Base-by-base conservation (phyloP, 2,329 filamentous ascomycete genomes). In the Fusarium coicis region DNA sequence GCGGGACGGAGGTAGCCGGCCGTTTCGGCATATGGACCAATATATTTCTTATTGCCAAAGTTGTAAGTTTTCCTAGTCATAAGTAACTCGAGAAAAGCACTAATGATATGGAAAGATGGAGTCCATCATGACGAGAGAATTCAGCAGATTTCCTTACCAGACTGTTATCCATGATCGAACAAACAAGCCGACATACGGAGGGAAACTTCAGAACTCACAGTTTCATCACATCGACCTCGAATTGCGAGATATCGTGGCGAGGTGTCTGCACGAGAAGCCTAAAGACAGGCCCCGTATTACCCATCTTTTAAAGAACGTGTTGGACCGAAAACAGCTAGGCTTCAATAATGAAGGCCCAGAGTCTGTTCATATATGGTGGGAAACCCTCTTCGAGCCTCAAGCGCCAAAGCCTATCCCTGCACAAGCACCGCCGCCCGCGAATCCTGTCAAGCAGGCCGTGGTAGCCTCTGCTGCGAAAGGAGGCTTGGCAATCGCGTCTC, bases 1-100 rank as follows among this genome's bases (percentile, higher is more conserved):
- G 3, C 68, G 69, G 28, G 44, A 37, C 52, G 28, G 16, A 30
- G 10, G 65, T 78, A 44, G 79, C 77, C 4, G 79, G 79, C 1
- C 77, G 79, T 36, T 80, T 70, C 59, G 79, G 79, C 4, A 64
- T 59, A 12, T 80, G 79, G 79, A 79, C 79, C 4, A 79, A 78
- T 44, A 58, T 79, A 34, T 80, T 79, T 50, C 63, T 78, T 36
- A 73, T 78, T 26, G 79, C 63, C 10, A 77, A 71, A 66, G 68
- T 77, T 44, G 79, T 78, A 34, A 73, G 76, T 73, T 21, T n/a
- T 19, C 14, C 19, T 26, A 16, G 34, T 6, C n/a, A 52, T 23
- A 19, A 36, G 30, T 23, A 23, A 16, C 21, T 26, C 16, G 18
- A n/a, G 14, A 21, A 34, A 28, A 19, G 32, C 9, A 21, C 70